These are phyloP conservation scores for Lachancea meyersii DNA, from an alignment of 805 yeast species.

Conservation along the genomic window DNA sequence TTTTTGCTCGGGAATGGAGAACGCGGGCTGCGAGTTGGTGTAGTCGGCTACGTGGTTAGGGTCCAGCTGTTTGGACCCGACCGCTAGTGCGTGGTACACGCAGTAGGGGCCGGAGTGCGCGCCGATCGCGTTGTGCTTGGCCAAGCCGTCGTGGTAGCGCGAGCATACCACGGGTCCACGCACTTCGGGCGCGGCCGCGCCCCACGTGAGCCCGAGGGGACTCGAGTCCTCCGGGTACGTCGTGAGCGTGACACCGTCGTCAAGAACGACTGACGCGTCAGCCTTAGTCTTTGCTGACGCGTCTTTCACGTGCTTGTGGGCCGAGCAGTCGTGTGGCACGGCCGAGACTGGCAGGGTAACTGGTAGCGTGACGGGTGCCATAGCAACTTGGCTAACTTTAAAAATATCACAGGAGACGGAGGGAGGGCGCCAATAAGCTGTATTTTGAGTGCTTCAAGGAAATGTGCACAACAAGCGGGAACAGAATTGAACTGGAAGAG, in stretches of 20 bases:
- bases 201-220: constrained; percentile 51
- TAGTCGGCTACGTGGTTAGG: constrained; percentile 50
- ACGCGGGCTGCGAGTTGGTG: constrained; percentile 59
- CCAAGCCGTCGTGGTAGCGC: constrained; percentile 42
- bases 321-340: too few relatives aligned
- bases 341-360: too few relatives aligned
- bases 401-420: too few relatives aligned
- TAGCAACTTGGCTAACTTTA: too few relatives aligned
- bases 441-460: too few relatives aligned
- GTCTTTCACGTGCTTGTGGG: too few relatives aligned
- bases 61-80: constrained; percentile 53
- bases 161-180: constrained; percentile 58
- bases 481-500: too few relatives aligned
- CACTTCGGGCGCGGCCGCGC: constrained; percentile 39
- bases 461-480: too few relatives aligned
- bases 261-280: constrained; percentile 9
- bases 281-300: too few relatives aligned
- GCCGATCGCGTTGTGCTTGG: constrained; percentile 57
- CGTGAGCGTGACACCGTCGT: constrained; percentile 38
- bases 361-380: neutral
- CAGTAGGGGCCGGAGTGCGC: constrained; percentile 61
- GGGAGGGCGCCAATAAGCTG: too few relatives aligned
- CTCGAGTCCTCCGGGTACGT: constrained; percentile 48
- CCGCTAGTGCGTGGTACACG: constrained; percentile 59
- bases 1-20: constrained; percentile 46